Conservation (phyloP, 2,329 filamentous ascomycete species). For the Fusarium abutilonis region DNA sequence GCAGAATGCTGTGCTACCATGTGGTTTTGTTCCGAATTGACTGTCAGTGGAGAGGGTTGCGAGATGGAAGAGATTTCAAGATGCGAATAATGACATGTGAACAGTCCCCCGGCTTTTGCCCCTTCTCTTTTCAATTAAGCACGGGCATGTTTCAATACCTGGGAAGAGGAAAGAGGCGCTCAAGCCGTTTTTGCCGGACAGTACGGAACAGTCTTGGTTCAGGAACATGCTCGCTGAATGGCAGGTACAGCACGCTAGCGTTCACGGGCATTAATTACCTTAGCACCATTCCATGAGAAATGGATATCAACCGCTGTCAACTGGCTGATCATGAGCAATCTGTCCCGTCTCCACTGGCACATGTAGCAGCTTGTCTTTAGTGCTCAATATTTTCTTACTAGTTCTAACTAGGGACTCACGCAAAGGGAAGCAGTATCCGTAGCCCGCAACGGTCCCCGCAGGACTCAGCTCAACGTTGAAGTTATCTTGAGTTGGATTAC, state of each 20-base stretch:
- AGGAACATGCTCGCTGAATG: slow-evolving; percentile 20
- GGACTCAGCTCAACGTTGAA: background rate
- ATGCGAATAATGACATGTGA: slow-evolving; percentile 29
- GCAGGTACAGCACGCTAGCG: slow-evolving; percentile 15
- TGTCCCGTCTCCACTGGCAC: slow-evolving; percentile 8
- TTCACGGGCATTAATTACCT: background rate
- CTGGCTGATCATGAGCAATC: slow-evolving; percentile 19
- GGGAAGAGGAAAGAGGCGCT: background rate
- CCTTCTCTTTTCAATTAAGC: slow-evolving; percentile 2
- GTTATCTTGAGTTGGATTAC: background rate
- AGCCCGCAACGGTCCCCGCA: slow-evolving; percentile 3
- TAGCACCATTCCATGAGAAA: slow-evolving; percentile 8
- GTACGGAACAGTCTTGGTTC: slow-evolving; percentile 5
- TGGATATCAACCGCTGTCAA: slow-evolving; percentile 32
- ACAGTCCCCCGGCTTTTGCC: slow-evolving; percentile 22
- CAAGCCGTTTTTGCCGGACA: slow-evolving; percentile 13
- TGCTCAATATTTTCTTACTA: slow-evolving; percentile 1
- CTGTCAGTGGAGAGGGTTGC: slow-evolving; percentile 26
- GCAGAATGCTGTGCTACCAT: slow-evolving; percentile 19
- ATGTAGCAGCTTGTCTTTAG: slow-evolving; percentile 10
- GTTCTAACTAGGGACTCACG: slow-evolving; percentile 2
- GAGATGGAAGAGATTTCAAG: slow-evolving; percentile 21
- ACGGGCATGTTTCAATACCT: background rate
- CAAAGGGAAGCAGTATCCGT: background rate
- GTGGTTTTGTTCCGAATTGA: slow-evolving; percentile 23